phyloP scores from a whole-genome alignment of 352 stramenopile species.

The Phytophthora cryptogea region DNA sequence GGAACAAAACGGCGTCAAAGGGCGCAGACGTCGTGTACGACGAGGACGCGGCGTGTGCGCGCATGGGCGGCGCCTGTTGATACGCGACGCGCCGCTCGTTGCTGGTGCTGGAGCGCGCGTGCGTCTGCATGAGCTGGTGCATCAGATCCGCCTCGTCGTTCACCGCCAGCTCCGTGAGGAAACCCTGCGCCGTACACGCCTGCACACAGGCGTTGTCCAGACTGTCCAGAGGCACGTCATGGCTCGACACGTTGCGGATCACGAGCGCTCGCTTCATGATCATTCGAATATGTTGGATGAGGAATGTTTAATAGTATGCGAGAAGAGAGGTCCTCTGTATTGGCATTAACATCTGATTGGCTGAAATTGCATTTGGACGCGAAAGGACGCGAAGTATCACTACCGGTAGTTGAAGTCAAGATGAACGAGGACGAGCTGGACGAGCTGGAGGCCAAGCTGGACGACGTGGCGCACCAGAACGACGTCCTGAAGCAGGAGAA shows the following conservation, averaged over 20 bases:
- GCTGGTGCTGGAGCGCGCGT: constrained; percentile 31
- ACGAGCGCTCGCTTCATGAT: constrained; percentile 79
- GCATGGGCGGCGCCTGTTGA: constrained; percentile 22
- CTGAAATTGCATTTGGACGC: constrained; percentile 2
- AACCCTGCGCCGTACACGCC: constrained; percentile 66
- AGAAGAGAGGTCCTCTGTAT: neutral
- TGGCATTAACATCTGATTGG: neutral
- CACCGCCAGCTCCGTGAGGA: constrained; percentile 74
- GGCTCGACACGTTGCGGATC: constrained; percentile 76
- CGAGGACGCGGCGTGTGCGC: constrained; percentile 5
- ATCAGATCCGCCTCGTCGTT: constrained; percentile 59
- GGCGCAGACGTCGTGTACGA: constrained; percentile 20
- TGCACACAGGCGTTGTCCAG: constrained; percentile 82
- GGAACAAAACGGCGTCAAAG: constrained; percentile 74
- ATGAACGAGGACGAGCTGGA: constrained; percentile 79
- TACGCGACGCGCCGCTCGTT: constrained; percentile 21
- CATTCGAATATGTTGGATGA: neutral
- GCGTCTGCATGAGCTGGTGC: constrained; percentile 62
- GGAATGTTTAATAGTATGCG: neutral
- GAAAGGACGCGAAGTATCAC: constrained; percentile 33
- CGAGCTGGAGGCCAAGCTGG: constrained; percentile 80
- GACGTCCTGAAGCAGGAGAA: constrained; percentile 92
- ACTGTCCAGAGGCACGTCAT: constrained; percentile 72
- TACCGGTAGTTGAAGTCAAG: constrained; percentile 24
- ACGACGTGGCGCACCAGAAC: constrained; percentile 87